Percentiles rank a stretch among this genome's conserved stretches.
phyloP scores from a whole-genome alignment of 1,284 basidiomycete species.

The Cerioporus squamosus region DNA sequence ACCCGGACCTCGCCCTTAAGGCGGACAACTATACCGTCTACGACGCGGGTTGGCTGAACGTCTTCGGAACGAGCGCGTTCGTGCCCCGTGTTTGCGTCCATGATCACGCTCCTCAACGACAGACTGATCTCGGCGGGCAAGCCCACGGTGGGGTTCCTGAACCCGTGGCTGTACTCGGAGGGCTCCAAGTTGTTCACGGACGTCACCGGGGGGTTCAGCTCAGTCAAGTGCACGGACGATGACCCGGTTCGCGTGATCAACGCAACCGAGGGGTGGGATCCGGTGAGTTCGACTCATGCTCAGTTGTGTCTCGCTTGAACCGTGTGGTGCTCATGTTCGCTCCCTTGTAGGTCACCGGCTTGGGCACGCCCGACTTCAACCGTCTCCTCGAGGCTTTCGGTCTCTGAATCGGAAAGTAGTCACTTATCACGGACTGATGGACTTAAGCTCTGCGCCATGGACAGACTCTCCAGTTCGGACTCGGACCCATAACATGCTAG shows the following conservation, averaged over 20 bases:
- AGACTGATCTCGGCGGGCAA: conserved; percentile 44
- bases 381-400: not conserved
- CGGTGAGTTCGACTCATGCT: conserved; percentile 36
- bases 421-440: too few relatives aligned
- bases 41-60: conserved; percentile 43
- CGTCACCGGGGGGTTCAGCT: conserved; percentile 21
- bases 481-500: too few relatives aligned
- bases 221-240: conserved; percentile 37
- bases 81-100: conserved; percentile 53
- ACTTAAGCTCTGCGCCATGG: too few relatives aligned
- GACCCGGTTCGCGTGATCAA: conserved; percentile 43
- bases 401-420: too few relatives aligned
- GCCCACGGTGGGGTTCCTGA: conserved; percentile 47
- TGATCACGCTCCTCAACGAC: conserved; percentile 62
- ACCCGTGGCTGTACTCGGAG: conserved; percentile 42
- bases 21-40: conserved; percentile 29
- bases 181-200: conserved; percentile 22
- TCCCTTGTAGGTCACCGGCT: conserved; percentile 4
- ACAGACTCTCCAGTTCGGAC: too few relatives aligned
- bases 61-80: conserved; percentile 52
- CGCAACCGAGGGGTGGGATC: conserved; percentile 44
- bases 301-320: not conserved
- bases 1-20: conserved; percentile 34
- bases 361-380: conserved; percentile 2
- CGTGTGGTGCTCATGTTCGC: not conserved